These are phyloP conservation scores for Russula emetica DNA, from an alignment of 768 basidiomycete species.

Conservation along the genomic window DNA sequence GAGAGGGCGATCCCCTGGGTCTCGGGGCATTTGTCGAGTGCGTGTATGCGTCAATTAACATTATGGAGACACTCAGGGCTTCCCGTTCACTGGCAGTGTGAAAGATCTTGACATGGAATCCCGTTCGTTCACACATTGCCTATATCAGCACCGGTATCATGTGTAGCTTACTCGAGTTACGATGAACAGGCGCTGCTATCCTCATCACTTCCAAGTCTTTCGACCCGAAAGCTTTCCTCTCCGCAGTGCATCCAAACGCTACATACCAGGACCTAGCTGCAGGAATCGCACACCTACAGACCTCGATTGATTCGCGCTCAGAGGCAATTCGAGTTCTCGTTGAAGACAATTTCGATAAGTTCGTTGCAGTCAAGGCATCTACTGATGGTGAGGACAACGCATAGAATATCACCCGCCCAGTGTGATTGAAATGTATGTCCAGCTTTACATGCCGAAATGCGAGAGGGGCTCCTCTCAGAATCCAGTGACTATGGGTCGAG, in stretches of 20 bases:
- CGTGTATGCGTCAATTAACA: constrained; percentile 30
- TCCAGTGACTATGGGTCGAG: constrained; percentile 78
- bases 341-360: constrained; percentile 96
- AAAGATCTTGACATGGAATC: constrained; percentile 72
- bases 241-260: constrained; percentile 88
- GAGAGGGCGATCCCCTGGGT: constrained; percentile 74
- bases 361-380: constrained; percentile 94
- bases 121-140: constrained; percentile 45
- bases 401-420: not conserved
- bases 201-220: constrained; percentile 90
- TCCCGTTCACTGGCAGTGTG: constrained; percentile 39
- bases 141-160: not conserved
- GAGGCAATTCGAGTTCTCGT: constrained; percentile 94
- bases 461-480: constrained; percentile 73
- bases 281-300: constrained; percentile 68
- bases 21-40: constrained; percentile 63
- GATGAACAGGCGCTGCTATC: constrained; percentile 63
- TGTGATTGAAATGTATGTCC: constrained; percentile 4
- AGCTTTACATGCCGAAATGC: constrained; percentile 93
- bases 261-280: constrained; percentile 85
- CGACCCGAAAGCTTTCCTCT: constrained; percentile 91
- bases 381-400: constrained; percentile 67
- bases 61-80: constrained; percentile 2
- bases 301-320: constrained; percentile 84
- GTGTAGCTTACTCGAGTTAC: constrained; percentile 17